A percentile compares a stretch with the other conserved stretches of the same genome.
Evolutionary conservation across 306 rosid genomes (phyloP).

Genomic region (Lupinus albus): DNA sequence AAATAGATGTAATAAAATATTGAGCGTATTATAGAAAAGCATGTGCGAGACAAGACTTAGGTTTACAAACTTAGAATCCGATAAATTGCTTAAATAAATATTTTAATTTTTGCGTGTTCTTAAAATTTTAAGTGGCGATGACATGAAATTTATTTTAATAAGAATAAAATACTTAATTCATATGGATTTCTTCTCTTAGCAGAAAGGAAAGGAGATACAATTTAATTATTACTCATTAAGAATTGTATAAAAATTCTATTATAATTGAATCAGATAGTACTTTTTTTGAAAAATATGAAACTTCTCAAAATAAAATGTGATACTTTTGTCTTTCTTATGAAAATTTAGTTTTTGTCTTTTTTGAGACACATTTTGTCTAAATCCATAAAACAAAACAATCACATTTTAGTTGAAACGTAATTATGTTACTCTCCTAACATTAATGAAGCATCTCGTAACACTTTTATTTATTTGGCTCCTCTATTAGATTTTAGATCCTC

Average conservation of each 20-base stretch:
- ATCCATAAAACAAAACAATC: too few species aligned
- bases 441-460: not conserved
- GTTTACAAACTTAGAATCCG: not conserved
- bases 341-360: too few species aligned
- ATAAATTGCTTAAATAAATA: not conserved
- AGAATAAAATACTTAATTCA: not conserved
- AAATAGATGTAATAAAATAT: not conserved
- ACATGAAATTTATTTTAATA: not conserved
- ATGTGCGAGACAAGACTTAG: not conserved
- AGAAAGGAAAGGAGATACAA: too few species aligned
- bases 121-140: not conserved
- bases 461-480: too few species aligned
- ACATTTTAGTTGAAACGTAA: not conserved
- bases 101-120: not conserved
- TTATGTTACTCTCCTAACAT: not conserved
- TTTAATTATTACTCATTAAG: too few species aligned
- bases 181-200: not conserved
- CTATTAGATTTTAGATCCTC: too few species aligned
- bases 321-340: not conserved
- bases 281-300: not conserved
- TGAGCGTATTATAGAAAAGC: not conserved
- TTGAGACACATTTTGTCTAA: not conserved
- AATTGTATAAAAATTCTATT: not conserved
- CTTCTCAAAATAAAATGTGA: not conserved
- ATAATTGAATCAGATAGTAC: not conserved